Evolutionary conservation across 2,329 filamentous ascomycete species (phyloP).

Genomic region (Sporothrix schenckii): DNA sequence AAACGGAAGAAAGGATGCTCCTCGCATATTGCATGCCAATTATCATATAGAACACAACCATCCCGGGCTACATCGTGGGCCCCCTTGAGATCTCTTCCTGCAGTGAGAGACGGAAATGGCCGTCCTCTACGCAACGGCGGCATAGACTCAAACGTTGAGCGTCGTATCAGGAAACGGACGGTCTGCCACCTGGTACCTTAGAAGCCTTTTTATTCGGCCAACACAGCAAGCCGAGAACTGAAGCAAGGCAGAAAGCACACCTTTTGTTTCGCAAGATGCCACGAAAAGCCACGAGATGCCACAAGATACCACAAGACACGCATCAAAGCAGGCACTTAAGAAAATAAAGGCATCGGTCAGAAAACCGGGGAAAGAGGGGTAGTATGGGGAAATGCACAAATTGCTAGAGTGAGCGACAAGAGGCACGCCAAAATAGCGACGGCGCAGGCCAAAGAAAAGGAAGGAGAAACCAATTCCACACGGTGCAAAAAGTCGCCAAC

Average conservation of each 20-base stretch:
- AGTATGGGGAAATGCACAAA: conserved; percentile 20
- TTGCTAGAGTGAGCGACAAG: background rate
- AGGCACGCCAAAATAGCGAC: conserved; percentile 17
- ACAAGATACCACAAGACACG: background rate
- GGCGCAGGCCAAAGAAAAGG: conserved; percentile 13
- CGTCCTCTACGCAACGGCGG: background rate
- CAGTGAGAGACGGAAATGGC: conserved; percentile 17
- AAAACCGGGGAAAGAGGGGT: conserved; percentile 31
- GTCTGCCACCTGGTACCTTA: background rate
- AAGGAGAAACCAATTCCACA: conserved; percentile 25
- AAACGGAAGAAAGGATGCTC: background rate
- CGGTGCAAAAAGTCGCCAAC: conserved; percentile 24
- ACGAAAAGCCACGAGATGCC: background rate
- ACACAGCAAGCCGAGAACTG: background rate
- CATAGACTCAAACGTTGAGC: background rate
- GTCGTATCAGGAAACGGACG: background rate
- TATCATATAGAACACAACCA: background rate
- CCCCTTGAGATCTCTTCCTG: background rate
- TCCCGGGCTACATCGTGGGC: background rate
- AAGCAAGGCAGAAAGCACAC: background rate
- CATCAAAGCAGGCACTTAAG: conserved; percentile 8
- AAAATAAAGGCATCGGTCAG: conserved; percentile 1
- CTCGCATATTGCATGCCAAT: conserved; percentile 1
- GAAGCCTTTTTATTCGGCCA: background rate
- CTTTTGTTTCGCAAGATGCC: background rate